Conservation (phyloP, 2,329 filamentous ascomycete genomes). For the Meredithiella fracta region DNA sequence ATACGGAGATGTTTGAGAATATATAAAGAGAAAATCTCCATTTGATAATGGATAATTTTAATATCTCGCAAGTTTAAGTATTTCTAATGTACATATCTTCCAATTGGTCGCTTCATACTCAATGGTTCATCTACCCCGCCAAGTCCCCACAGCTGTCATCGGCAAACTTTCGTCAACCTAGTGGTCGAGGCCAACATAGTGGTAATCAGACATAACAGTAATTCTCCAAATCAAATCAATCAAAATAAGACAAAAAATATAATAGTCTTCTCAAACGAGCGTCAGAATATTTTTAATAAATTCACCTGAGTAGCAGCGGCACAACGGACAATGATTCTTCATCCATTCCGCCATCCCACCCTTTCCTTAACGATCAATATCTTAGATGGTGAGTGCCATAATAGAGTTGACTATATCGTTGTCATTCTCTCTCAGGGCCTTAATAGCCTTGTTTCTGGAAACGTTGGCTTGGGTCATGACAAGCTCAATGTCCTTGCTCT, state of each 20-base stretch:
- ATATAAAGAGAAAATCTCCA: too few relatives aligned
- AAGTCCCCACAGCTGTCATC: not conserved
- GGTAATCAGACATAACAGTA: not conserved
- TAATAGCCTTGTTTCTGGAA: slow-evolving; percentile 95
- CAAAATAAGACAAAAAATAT: not conserved
- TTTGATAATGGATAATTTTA: too few relatives aligned
- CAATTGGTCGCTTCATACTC: too few relatives aligned
- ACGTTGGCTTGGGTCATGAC: slow-evolving; percentile 97
- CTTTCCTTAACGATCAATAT: not conserved
- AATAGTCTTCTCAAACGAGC: slow-evolving; percentile 2
- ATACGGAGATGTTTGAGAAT: too few relatives aligned
- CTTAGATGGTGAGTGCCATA: slow-evolving; percentile 83
- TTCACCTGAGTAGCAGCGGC: not conserved
- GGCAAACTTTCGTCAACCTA: not conserved
- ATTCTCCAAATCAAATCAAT: not conserved
- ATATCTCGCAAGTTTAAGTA: too few relatives aligned
- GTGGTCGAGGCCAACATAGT: not conserved
- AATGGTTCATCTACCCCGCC: not conserved
- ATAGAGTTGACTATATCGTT: slow-evolving; percentile 99
- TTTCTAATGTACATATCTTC: too few relatives aligned
- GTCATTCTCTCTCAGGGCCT: slow-evolving; percentile 97
- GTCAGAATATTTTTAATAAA: slow-evolving; percentile 4
- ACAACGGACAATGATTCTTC: not conserved
- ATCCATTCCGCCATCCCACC: not conserved
- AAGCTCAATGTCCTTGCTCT: slow-evolving; percentile 98